These are phyloP conservation scores for Fusarium anthophilum DNA, from an alignment of 2,329 filamentous ascomycete species.

Conservation along the genomic window DNA sequence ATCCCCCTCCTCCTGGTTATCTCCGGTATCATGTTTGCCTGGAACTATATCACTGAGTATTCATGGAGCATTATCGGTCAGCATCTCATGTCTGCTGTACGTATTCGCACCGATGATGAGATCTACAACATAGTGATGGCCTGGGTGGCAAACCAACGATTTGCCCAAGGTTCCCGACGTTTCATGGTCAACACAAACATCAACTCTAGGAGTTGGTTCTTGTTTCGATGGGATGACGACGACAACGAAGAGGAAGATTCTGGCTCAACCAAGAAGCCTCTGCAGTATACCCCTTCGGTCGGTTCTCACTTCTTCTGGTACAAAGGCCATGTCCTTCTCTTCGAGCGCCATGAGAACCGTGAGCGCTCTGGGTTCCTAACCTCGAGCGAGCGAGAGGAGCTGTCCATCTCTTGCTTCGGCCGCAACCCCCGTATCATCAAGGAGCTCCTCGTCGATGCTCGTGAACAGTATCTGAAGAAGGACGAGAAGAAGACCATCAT, in stretches of 20 bases:
- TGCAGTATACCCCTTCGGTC: constrained; percentile 73
- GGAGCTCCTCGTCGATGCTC: constrained; percentile 68
- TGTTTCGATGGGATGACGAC: constrained; percentile 57
- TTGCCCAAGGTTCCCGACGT: constrained; percentile 66
- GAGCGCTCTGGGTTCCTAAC: constrained; percentile 52
- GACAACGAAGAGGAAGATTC: constrained; percentile 57
- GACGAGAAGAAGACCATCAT: constrained; percentile 72
- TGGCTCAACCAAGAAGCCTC: constrained; percentile 55
- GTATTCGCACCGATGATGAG: constrained; percentile 75
- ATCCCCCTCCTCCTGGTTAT: constrained; percentile 65
- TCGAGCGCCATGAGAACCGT: constrained; percentile 62
- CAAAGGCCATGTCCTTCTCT: constrained; percentile 65
- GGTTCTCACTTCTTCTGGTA: constrained; percentile 77
- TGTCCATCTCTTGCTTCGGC: constrained; percentile 69
- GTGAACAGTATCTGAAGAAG: constrained; percentile 62
- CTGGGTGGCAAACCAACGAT: constrained; percentile 72
- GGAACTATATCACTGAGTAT: constrained; percentile 62
- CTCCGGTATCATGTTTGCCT: constrained; percentile 59
- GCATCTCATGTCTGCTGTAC: constrained; percentile 72
- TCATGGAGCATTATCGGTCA: constrained; percentile 58
- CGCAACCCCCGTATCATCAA: constrained; percentile 69
- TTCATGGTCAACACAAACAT: constrained; percentile 73
- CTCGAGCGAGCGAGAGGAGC: constrained; percentile 65
- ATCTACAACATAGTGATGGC: constrained; percentile 78
- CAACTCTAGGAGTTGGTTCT: constrained; percentile 60